phyloP scores from a whole-genome alignment of 208 protist genomes.

The Histomonas meleagridis region DNA sequence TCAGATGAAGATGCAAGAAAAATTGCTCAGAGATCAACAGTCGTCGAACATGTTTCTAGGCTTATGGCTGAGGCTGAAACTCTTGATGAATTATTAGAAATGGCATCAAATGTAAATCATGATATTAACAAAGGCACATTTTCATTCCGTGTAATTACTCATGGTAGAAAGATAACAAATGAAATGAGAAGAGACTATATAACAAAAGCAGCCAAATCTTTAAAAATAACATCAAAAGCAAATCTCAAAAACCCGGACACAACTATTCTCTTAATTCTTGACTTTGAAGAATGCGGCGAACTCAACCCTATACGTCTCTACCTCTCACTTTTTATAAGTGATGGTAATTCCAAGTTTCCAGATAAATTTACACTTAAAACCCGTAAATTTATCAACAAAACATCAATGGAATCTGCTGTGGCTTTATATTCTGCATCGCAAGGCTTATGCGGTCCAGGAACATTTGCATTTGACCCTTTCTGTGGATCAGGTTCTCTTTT shows the following conservation, averaged over 20 bases:
- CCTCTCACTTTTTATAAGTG: neutral
- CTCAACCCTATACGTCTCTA: neutral
- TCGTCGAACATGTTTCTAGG: neutral
- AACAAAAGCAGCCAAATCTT: neutral
- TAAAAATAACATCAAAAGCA: neutral
- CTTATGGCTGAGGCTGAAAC: neutral
- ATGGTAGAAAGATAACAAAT: neutral
- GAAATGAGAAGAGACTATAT: neutral
- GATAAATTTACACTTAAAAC: neutral
- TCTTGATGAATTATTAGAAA: neutral
- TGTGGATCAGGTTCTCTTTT: neutral
- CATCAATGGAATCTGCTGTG: constrained; percentile 10
- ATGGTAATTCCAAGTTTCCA: neutral
- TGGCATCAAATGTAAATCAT: neutral
- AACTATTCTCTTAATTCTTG: neutral
- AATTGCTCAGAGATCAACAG: neutral
- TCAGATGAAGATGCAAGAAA: neutral
- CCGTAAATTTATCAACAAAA: constrained; percentile 20
- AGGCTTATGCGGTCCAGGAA: neutral
- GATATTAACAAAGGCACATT: neutral
- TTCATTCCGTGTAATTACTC: neutral
- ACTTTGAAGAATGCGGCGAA: neutral
- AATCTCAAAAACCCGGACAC: neutral
- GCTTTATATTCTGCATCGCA: neutral
- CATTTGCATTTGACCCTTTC: neutral